Conservation (phyloP, 306 rosid species). For the Parietaria judaica region DNA sequence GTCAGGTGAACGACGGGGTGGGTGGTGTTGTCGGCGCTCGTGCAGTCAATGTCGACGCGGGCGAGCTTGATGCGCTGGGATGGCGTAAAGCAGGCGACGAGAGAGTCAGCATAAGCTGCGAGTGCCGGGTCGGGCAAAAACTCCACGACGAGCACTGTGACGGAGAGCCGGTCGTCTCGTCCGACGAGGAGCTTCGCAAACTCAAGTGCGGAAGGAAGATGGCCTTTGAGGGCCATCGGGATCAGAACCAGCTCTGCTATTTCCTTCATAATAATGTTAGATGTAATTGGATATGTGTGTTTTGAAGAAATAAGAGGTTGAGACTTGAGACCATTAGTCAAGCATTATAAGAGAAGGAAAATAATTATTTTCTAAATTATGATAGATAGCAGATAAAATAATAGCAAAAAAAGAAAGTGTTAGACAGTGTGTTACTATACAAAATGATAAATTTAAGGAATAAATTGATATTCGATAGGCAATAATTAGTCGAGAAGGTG, state of each 20-base stretch:
- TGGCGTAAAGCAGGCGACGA: constrained; percentile 1
- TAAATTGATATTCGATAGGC: too few species aligned
- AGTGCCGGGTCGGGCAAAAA: constrained; percentile 3
- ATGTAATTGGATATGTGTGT: too few species aligned
- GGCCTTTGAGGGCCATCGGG: constrained; percentile 21
- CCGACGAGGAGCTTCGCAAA: constrained; percentile 25
- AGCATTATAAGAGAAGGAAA: too few species aligned
- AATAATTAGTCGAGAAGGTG: too few species aligned
- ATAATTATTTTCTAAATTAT: neutral
- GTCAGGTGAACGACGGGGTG: neutral
- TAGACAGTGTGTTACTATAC: too few species aligned
- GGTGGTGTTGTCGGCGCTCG: neutral
- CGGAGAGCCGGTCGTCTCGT: constrained; percentile 19
- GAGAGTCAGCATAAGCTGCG: constrained; percentile 6
- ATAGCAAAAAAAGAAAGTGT: too few species aligned
- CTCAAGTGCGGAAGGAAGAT: constrained; percentile 19
- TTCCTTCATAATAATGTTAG: neutral
- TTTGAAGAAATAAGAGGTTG: too few species aligned
- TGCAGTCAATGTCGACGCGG: neutral
- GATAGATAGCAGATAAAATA: too few species aligned
- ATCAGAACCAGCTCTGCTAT: constrained; percentile 29
- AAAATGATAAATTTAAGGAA: too few species aligned
- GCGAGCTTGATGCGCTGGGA: neutral
- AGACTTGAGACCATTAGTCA: too few species aligned
- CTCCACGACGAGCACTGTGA: constrained; percentile 20